Evolutionary conservation across 2,329 filamentous ascomycete genomes (phyloP).

Genomic region (Neonectria ditissima): DNA sequence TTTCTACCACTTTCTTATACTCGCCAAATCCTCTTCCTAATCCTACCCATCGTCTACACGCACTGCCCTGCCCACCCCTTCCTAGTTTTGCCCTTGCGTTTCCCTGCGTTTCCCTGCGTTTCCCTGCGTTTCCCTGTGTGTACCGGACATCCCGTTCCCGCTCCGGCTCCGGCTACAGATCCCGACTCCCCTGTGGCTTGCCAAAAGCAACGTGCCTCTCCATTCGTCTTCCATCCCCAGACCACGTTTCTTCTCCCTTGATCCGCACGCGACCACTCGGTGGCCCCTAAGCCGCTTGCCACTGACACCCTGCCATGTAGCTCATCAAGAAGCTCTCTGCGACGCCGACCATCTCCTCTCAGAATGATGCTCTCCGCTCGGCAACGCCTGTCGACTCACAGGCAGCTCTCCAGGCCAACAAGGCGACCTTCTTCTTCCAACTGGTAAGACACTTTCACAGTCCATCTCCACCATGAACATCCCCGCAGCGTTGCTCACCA

Average conservation of each 20-base stretch:
- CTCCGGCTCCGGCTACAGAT: slow-evolving; percentile 28
- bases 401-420: slow-evolving; percentile 92
- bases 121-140: background rate
- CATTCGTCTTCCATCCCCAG: slow-evolving; percentile 33
- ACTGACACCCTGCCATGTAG: slow-evolving; percentile 61
- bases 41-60: slow-evolving; percentile 4
- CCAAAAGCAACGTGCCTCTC: slow-evolving; percentile 36
- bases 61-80: slow-evolving; percentile 3
- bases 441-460: slow-evolving; percentile 69
- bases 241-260: slow-evolving; percentile 37
- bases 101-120: too few species aligned
- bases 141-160: slow-evolving; percentile 25
- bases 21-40: background rate
- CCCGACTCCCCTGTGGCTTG: slow-evolving; percentile 30
- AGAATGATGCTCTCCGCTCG: slow-evolving; percentile 70
- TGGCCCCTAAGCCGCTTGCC: slow-evolving; percentile 27
- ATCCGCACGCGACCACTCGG: slow-evolving; percentile 31
- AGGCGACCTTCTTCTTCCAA: slow-evolving; percentile 98
- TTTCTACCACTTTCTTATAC: slow-evolving; percentile 16
- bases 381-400: slow-evolving; percentile 77
- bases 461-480: slow-evolving; percentile 43
- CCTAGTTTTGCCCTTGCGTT: background rate
- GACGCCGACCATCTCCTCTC: slow-evolving; percentile 84
- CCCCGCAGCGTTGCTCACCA: slow-evolving; percentile 53
- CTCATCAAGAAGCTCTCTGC: slow-evolving; percentile 98